Evolutionary conservation across 2,329 filamentous ascomycete genomes (phyloP).

Genomic region (Ophiostoma piceae): DNA sequence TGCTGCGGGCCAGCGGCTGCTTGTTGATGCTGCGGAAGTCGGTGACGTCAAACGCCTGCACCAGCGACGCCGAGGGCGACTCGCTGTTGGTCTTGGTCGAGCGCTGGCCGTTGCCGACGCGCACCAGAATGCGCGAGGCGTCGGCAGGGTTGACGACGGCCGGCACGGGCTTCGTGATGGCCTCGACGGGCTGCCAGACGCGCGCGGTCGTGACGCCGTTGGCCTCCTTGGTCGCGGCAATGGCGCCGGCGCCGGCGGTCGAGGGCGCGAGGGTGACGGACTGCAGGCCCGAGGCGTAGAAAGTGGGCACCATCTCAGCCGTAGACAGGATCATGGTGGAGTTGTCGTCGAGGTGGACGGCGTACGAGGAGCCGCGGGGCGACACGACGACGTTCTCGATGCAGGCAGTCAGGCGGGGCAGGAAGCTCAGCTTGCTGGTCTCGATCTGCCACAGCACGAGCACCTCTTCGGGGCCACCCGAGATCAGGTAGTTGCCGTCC

Average conservation of each 20-base stretch:
- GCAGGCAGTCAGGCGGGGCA: slow-evolving; percentile 84
- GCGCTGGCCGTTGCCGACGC: slow-evolving; percentile 59
- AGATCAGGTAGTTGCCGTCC: slow-evolving; percentile 92
- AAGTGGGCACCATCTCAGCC: slow-evolving; percentile 76
- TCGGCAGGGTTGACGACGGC: slow-evolving; percentile 58
- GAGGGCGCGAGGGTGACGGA: slow-evolving; percentile 48
- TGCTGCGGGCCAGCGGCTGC: slow-evolving; percentile 84
- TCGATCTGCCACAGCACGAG: slow-evolving; percentile 91
- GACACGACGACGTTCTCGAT: slow-evolving; percentile 84
- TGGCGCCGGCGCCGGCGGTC: slow-evolving; percentile 48
- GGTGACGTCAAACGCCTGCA: slow-evolving; percentile 85
- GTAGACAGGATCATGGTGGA: slow-evolving; percentile 87
- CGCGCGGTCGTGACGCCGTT: slow-evolving; percentile 34
- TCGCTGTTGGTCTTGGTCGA: slow-evolving; percentile 30
- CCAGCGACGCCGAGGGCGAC: slow-evolving; percentile 49
- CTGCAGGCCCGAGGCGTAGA: slow-evolving; percentile 81
- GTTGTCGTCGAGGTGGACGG: slow-evolving; percentile 83
- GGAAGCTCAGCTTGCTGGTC: slow-evolving; percentile 71
- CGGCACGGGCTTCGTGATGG: slow-evolving; percentile 49
- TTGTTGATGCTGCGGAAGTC: slow-evolving; percentile 72
- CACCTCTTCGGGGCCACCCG: slow-evolving; percentile 83
- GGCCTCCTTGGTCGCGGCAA: slow-evolving; percentile 31
- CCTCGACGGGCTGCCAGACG: slow-evolving; percentile 43
- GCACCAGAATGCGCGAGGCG: slow-evolving; percentile 61
- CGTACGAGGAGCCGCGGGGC: slow-evolving; percentile 71